Base-by-base conservation (phyloP, 495 filamentous ascomycete genomes). In the Astrocystis sublimbata region DNA sequence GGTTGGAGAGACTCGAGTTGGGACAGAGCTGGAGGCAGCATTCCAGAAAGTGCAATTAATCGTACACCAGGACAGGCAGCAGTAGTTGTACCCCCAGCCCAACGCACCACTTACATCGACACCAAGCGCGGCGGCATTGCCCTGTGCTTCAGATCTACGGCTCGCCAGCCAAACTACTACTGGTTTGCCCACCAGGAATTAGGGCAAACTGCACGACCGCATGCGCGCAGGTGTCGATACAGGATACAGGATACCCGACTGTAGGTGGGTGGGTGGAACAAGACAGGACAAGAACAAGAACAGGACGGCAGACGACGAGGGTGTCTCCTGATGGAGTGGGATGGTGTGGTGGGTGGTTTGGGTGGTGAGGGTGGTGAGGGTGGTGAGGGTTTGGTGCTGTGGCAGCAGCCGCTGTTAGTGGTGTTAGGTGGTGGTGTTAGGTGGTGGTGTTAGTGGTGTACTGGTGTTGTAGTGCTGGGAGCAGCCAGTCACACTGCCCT, bases 401-500 rank as follows among this genome's bases (percentile, higher is more conserved):
- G 4, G 15, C n/a, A 28, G 38, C 13, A 4, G 10, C 38, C 8
- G 19, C 33, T 36, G 33, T n/a, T n/a, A n/a, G n/a, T n/a, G n/a
- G n/a, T n/a, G n/a, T n/a, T n/a, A n/a, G n/a, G n/a, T n/a, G n/a
- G n/a, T n/a, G n/a, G n/a, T n/a, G n/a, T n/a, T n/a, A n/a, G n/a
- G n/a, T n/a, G n/a, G n/a, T n/a, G n/a, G 28, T 57, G 53, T 26
- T 58, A 31, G 49, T 52, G 49, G 49, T 52, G 49, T 52, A 13
- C 17, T 6, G 8, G 42, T n/a, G n/a, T n/a, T n/a, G n/a, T n/a
- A n/a, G 41, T 33, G 30, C 15, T 66, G 70, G 66, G 57, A 61
- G 66, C 58, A 59, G 66, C 47, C 67, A 72, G 70, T 72, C 70
- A 72, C 70, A 60, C 69, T 63, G 50, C 57, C 64, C 67, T 28